A percentile compares a stretch with the other conserved stretches of the same genome.
phyloP scores from a whole-genome alignment of 2,329 filamentous ascomycete genomes.

The Scedosporium boydii region DNA sequence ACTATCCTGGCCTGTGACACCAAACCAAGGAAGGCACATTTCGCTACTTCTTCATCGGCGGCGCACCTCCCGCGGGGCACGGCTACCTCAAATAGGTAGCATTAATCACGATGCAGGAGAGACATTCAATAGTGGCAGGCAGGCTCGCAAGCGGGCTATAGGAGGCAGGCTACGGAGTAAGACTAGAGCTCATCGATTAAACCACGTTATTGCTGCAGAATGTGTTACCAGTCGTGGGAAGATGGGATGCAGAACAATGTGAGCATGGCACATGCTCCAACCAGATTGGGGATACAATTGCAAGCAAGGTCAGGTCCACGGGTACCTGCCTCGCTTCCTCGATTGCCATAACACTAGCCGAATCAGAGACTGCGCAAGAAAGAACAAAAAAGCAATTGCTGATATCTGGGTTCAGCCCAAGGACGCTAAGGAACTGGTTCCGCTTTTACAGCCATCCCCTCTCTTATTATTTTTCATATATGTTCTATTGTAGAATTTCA shows the following conservation, averaged over 20 bases:
- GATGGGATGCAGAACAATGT: too few species aligned
- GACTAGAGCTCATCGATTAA: too few species aligned
- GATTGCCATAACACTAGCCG: background rate
- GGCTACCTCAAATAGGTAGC: background rate
- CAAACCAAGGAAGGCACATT: background rate
- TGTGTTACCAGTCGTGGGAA: too few species aligned
- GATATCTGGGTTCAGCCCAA: background rate
- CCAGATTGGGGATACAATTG: too few species aligned
- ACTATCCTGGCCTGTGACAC: background rate
- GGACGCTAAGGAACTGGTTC: background rate
- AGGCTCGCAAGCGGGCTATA: too few species aligned
- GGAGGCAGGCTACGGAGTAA: too few species aligned
- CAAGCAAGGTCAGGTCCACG: background rate
- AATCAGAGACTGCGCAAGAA: background rate
- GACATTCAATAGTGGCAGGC: background rate
- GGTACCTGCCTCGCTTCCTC: background rate
- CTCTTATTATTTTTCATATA: background rate
- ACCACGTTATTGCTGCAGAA: too few species aligned
- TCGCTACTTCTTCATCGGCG: background rate
- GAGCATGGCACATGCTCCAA: background rate
- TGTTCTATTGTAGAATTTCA: background rate
- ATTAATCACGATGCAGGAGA: background rate
- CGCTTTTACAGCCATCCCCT: background rate
- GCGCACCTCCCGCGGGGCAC: background rate
- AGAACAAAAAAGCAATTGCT: background rate